Evolutionary conservation across 306 rosid genomes (phyloP), one percentile per base, ranked within the genome.

Genomic region (Lupinus albus): DNA sequence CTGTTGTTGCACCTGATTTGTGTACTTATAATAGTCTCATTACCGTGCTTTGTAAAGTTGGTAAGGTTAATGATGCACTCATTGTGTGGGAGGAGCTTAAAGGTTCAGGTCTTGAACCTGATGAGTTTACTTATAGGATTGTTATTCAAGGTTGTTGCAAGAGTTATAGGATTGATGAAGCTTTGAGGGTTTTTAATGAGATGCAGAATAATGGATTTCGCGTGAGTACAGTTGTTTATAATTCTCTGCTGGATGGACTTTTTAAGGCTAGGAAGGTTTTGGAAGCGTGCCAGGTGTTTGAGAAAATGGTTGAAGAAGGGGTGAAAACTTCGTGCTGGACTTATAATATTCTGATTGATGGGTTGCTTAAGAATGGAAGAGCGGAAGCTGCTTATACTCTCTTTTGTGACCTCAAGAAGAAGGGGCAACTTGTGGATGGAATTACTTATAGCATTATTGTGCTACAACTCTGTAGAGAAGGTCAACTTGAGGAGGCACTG

Each of bases 401-500:
- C 15, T 89, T 92, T 69, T 80, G 89, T 67, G 98, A 92, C 66
- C 84, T 92, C 60, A 89, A 88, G 82, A 89, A 83, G 82, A 92
- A 88, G 71, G 96, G 96, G 53, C 93, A 84, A 28, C 84, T 84
- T 72, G 93, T 93, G 15, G 96, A 89, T 69, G 87, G 85, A 62
- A 75, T 93, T 60, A 88, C 88, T 12, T 93, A 84, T 73, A 92
- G 96, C 80, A 89, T 87, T 71, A 72, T 89, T 74, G 85, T 84
- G 62, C 64, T 81, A 78, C 97, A 86, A 14, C 89, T 86, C 71
- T 84, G 95, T 52, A 89, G 65, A 81, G 98, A 86, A 80, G 91
- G 88, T 49, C 72, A 75, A 67, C 78, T 93, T 17, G 89, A 84
- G 83, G 91, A 83, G 80, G 95, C 95, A 2, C 72, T 89, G 3